A percentile compares a stretch with the other conserved stretches of the same genome.
Evolutionary conservation across 495 filamentous ascomycete genomes (phyloP).

Genomic region (Hypoxylon fragiforme): DNA sequence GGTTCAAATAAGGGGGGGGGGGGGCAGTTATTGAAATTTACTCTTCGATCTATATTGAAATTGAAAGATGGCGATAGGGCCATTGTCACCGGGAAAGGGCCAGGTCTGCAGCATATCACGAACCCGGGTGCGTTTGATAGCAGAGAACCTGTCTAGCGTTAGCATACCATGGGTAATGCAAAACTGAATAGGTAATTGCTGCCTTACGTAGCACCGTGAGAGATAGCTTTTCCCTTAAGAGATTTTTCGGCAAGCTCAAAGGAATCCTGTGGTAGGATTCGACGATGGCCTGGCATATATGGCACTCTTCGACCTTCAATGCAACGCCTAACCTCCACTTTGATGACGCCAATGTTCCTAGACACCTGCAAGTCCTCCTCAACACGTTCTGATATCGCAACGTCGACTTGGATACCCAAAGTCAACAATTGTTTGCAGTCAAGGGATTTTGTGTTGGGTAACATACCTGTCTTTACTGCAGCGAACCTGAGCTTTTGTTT

Average conservation of each 20-base stretch:
- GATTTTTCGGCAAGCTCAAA: conserved; percentile 41
- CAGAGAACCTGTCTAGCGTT: not conserved
- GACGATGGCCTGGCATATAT: not conserved
- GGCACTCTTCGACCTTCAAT: not conserved
- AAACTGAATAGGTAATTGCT: not conserved
- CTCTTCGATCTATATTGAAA: not conserved
- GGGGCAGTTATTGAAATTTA: not conserved
- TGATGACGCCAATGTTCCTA: conserved; percentile 30
- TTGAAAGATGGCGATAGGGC: not conserved
- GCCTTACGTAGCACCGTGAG: conserved; percentile 38
- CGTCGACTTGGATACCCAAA: conserved; percentile 27
- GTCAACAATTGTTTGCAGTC: not conserved
- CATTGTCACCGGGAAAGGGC: not conserved
- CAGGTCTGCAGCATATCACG: too few species aligned
- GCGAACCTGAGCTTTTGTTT: conserved; percentile 23
- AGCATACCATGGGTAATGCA: not conserved
- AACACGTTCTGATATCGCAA: conserved; percentile 27
- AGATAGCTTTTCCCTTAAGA: conserved; percentile 40
- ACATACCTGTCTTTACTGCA: conserved; percentile 33
- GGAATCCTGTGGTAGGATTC: not conserved
- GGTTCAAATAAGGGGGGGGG: too few species aligned
- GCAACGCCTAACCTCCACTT: conserved; percentile 20
- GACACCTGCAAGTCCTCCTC: conserved; percentile 32
- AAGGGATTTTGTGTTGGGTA: not conserved
- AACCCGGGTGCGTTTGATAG: not conserved